Conservation (phyloP, 1,284 basidiomycete genomes). For the Pseudozyma sp. region DNA sequence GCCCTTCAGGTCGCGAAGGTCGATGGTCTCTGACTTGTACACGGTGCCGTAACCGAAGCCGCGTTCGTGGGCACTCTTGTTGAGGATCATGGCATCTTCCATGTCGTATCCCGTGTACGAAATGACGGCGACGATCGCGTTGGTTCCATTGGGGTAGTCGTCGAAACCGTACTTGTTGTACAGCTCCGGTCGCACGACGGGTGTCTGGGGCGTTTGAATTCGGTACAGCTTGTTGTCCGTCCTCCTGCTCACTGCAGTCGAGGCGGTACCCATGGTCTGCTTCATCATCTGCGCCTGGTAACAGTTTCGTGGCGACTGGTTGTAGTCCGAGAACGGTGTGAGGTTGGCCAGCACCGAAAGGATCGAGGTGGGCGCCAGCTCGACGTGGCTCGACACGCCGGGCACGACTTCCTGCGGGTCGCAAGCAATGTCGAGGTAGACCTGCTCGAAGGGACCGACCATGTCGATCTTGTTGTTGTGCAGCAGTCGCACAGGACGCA, state of each 20-base stretch:
- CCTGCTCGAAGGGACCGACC: constrained; percentile 97
- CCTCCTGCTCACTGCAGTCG: constrained; percentile 86
- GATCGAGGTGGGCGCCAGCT: constrained; percentile 94
- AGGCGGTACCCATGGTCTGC: constrained; percentile 99
- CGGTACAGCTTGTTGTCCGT: constrained; percentile 99
- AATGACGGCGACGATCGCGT: constrained; percentile 98
- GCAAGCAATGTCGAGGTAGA: constrained; percentile 98
- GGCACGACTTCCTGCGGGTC: constrained; percentile 87
- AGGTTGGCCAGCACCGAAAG: constrained; percentile 79
- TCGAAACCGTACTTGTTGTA: constrained; percentile 99
- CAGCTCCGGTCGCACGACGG: constrained; percentile 89
- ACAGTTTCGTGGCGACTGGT: constrained; percentile 78
- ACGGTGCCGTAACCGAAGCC: constrained; percentile 97
- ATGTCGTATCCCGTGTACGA: constrained; percentile 99
- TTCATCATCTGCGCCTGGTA: constrained; percentile 94
- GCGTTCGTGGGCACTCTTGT: constrained; percentile 97
- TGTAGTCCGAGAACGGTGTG: constrained; percentile 88
- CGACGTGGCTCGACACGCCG: constrained; percentile 84
- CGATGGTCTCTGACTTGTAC: constrained; percentile 93
- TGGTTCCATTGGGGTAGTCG: constrained; percentile 96
- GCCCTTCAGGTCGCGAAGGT: constrained; percentile 79
- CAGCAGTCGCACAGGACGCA: constrained; percentile 95
- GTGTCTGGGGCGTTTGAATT: constrained; percentile 93
- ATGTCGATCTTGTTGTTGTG: constrained; percentile 87
- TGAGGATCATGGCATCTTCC: constrained; percentile 99